phyloP scores from a whole-genome alignment of 2,329 filamentous ascomycete species.

The Fusarium sp. region DNA sequence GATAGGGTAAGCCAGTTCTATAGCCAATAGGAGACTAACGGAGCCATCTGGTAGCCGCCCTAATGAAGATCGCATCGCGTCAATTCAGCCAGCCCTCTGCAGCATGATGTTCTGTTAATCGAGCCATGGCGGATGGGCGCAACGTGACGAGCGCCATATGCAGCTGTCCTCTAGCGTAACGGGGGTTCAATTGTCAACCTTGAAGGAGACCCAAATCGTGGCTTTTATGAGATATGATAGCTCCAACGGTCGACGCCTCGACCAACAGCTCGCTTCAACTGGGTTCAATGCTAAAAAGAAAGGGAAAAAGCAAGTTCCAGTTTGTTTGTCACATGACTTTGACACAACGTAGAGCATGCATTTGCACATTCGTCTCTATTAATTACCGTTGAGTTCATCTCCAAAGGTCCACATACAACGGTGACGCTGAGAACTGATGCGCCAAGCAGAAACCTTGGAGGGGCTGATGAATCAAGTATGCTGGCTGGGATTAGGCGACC shows the following conservation, averaged over 20 bases:
- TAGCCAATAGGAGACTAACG: slow-evolving; percentile 22
- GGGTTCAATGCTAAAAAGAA: not conserved
- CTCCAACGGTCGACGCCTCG: slow-evolving; percentile 1
- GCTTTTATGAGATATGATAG: slow-evolving; percentile 48
- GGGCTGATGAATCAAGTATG: slow-evolving; percentile 6
- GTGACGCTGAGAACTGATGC: slow-evolving; percentile 6
- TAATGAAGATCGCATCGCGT: slow-evolving; percentile 15
- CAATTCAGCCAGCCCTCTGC: slow-evolving; percentile 23
- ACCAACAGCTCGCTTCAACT: slow-evolving; percentile 5
- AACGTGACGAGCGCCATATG: slow-evolving; percentile 20
- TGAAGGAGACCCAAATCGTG: slow-evolving; percentile 16
- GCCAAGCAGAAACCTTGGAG: not conserved
- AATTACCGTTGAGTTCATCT: not conserved
- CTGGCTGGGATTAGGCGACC: slow-evolving; percentile 13
- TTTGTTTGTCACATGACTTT: slow-evolving; percentile 22
- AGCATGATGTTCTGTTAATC: not conserved
- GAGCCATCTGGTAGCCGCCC: slow-evolving; percentile 4
- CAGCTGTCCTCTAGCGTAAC: slow-evolving; percentile 39
- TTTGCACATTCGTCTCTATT: not conserved
- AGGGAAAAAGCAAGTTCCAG: not conserved
- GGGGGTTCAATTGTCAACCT: slow-evolving; percentile 1
- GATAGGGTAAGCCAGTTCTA: not conserved
- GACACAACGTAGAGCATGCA: slow-evolving; percentile 9
- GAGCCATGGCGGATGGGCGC: slow-evolving; percentile 2
- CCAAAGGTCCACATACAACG: slow-evolving; percentile 10